Conservation (phyloP, 2,329 filamentous ascomycete species). For the Colletotrichum sp. region DNA sequence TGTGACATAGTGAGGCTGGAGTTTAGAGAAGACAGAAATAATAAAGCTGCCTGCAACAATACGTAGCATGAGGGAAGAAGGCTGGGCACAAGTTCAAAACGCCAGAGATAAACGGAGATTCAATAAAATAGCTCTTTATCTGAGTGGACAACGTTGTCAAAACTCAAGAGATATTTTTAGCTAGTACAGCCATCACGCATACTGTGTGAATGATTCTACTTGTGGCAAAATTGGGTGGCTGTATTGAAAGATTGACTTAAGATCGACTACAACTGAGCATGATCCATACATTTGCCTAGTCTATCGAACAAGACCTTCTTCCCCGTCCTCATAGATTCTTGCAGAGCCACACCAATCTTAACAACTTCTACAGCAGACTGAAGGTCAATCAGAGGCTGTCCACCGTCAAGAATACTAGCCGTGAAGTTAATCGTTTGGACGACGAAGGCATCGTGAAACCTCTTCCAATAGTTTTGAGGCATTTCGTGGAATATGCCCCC, state of each 20-base stretch:
- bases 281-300: background rate
- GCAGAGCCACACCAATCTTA: background rate
- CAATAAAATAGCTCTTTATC: too few relatives aligned
- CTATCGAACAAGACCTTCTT: background rate
- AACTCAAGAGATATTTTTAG: too few relatives aligned
- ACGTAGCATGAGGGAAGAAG: too few relatives aligned
- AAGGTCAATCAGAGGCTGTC: background rate
- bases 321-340: background rate
- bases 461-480: background rate
- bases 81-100: too few relatives aligned
- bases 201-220: accelerated
- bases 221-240: accelerated
- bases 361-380: background rate
- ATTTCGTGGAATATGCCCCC: background rate
- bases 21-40: too few relatives aligned
- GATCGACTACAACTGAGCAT: background rate
- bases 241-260: too few relatives aligned
- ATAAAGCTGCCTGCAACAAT: too few relatives aligned
- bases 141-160: too few relatives aligned
- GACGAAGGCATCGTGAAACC: background rate
- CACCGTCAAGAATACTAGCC: background rate
- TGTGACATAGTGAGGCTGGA: background rate
- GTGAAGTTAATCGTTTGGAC: background rate
- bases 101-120: too few relatives aligned
- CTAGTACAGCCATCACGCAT: too few relatives aligned